Evolutionary conservation across 176 grass and related monocot genomes (phyloP), one percentile per base, ranked within the genome.

Genomic region (Oryza nivara): DNA sequence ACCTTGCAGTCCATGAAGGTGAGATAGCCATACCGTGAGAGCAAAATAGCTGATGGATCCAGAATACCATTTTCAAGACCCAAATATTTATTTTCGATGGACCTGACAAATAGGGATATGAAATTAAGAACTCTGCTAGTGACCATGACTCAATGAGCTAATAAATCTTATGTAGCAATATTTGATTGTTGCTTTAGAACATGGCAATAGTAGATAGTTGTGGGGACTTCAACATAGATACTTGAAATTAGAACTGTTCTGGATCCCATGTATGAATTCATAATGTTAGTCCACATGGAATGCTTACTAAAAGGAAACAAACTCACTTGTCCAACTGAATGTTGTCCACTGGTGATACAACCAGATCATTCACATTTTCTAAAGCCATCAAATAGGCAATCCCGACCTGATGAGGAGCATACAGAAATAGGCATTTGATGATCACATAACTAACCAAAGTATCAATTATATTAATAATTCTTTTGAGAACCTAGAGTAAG

Each of bases 1-100:
- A 95, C 96, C 91, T 93, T 95, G 86, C 96, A 98, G 68, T 95
- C 89, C 89, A 98, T 92, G 77, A 95, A 89, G 73, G 93, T 95
- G 80, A 98, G 93, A 88, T 92, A 87, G 35, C 93, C 88, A 87
- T 80, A 94, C 77, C 76, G 92, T 72, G 96, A 98, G 45, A 98
- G 84, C 54, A 98, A 90, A 79, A 98, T 94, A 44, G 96, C 91
- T 76, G 93, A 95, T 79, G 92, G 96, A 83, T 98, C 96, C 48
- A 98, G 87, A 90, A 98, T 95, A 56, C 96, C 96, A 90, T 95
- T 98, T 92, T 89, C 86, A 54, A 98, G 91, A 79, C 88, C 85
- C 88, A 98, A 72, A 51, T 93, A 98, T 86, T 87, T 93, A 77
- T 98, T 98, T 84, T 98, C 96, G 73, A 98, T 95, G 49, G 81